A percentile compares a stretch with the other conserved stretches of the same genome.
These are phyloP conservation scores for Sistotremastrum suecicum DNA, from an alignment of 768 basidiomycete genomes.

Conservation along the genomic window DNA sequence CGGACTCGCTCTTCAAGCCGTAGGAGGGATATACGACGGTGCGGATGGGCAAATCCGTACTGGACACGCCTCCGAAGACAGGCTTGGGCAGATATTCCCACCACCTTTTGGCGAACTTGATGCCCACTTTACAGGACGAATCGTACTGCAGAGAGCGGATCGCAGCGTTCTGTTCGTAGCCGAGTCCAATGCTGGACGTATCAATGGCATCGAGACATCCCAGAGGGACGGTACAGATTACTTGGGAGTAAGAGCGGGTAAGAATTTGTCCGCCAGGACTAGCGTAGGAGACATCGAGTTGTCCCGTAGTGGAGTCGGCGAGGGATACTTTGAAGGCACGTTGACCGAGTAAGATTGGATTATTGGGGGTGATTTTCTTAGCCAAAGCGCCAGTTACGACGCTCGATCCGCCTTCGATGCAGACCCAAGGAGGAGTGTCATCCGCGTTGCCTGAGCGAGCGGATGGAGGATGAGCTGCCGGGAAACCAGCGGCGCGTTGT, in stretches of 20 bases:
- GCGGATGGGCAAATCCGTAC: constrained; percentile 27
- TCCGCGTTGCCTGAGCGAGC: no score
- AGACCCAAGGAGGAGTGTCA: no score
- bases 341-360: no score
- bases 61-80: constrained; percentile 27
- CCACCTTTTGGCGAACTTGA: constrained; percentile 22
- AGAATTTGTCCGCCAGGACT: no score
- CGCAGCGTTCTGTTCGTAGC: constrained; percentile 18
- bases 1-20: constrained; percentile 6
- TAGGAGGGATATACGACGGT: constrained; percentile 32
- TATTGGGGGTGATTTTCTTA: no score
- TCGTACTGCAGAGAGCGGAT: constrained; percentile 20
- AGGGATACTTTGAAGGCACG: no score
- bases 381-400: no score
- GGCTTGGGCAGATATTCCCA: constrained; percentile 18
- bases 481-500: no score
- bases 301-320: no score
- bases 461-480: no score
- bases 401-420: no score
- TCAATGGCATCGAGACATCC: constrained; percentile 18
- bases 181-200: constrained; percentile 11
- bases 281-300: no score
- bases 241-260: constrained; percentile 6
- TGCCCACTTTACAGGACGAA: constrained; percentile 22
- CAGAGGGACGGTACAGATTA: constrained; percentile 21